Base-by-base conservation (phyloP, 164 flowering plant genomes). In the Tetrastigma voinierianum region DNA sequence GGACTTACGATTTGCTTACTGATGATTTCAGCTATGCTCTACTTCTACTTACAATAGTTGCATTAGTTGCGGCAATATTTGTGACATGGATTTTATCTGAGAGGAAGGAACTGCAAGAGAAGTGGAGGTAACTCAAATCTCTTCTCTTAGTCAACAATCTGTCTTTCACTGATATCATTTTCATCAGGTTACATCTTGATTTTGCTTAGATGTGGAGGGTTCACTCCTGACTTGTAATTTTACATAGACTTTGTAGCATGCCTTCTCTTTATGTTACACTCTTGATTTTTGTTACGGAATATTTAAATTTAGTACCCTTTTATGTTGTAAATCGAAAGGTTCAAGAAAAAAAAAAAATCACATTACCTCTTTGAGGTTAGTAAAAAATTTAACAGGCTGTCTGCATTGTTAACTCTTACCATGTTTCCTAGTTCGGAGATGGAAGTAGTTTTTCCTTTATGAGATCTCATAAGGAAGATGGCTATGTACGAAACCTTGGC, bases 11-110 rank as follows among this genome's bases (percentile, higher is more conserved):
- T 68, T 92, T 98, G 8, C n/a, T n/a, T 62, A 95, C 98, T 0
- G 97, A 92, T 44, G 98, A 95, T 74, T 95, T 95, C 76, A 95
- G 88, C 75, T 95, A 92, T 59, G 97, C 99, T 11, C 74, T 95
- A 62, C 91, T n/a, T n/a, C 95, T 95, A 18, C 54, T 95, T 46
- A 95, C 99, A 8, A 92, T 92, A 12, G 82, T 87, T 65, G 97
- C 82, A 13, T 89, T 95, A 6, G 63, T 93, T 45, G 90, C 81
- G 0, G 97, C 98, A 23, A 93, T 95, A 67, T 81, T 92, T 74
- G 89, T 84, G 7, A 95, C 99, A 10, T 90, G 97, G 99, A 57
- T 87, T 56, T 80, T 86, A 76, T 95, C 98, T 1, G 97, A 95
- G 83, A 90, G 72, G 78, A 95, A 92, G 77, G 99, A 95, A 51